Evolutionary conservation across 192 early-diverging fungal species (phyloP).

Genomic region (Coemansia sp.): DNA sequence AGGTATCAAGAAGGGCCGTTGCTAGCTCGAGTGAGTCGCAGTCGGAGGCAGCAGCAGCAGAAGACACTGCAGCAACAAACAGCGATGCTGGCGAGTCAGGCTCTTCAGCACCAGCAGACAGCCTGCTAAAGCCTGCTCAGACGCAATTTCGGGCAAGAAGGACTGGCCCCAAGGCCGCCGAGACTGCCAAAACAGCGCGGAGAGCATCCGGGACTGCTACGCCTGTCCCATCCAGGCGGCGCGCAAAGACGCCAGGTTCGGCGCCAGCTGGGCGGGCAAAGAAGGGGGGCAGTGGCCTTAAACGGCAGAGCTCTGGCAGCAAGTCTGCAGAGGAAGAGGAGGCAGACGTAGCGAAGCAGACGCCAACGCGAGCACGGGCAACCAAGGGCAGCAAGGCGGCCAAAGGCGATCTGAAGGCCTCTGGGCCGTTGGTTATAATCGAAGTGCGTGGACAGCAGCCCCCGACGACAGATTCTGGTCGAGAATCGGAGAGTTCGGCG

Average conservation of each 20-base stretch:
- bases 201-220: too few species aligned
- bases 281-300: background rate
- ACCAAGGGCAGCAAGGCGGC: background rate
- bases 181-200: background rate
- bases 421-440: background rate
- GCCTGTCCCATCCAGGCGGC: too few species aligned
- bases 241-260: too few species aligned
- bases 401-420: background rate
- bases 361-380: background rate
- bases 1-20: background rate
- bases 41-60: background rate
- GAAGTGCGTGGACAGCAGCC: background rate
- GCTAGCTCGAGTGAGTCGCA: constrained; percentile 29
- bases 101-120: background rate
- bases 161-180: background rate
- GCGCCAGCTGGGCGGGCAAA: constrained; percentile 8
- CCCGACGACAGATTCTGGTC: background rate
- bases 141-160: background rate
- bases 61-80: background rate
- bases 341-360: background rate
- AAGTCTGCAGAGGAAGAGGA: background rate
- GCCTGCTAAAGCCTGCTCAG: background rate
- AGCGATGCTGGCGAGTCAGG: background rate
- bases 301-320: background rate
- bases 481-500: background rate